Evolutionary conservation across 2,329 filamentous ascomycete genomes (phyloP).

Genomic region (Aspergillus clavatus): DNA sequence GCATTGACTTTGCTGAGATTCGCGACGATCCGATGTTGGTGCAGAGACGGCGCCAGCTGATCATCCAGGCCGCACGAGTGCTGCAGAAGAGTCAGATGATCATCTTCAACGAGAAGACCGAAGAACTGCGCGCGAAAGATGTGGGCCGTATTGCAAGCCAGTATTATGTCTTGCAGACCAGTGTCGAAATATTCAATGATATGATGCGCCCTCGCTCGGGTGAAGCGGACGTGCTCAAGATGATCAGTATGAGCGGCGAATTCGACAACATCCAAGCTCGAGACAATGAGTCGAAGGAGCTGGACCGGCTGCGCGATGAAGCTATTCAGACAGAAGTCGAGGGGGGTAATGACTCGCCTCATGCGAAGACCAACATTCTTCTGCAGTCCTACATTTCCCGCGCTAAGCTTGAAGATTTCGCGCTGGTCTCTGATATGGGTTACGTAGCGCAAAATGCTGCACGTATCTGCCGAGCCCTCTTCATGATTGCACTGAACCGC

Average conservation of each 20-base stretch:
- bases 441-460: slow-evolving; percentile 96
- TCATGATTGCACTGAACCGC: slow-evolving; percentile 94
- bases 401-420: slow-evolving; percentile 85
- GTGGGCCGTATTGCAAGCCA: slow-evolving; percentile 95
- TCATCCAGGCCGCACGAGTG: slow-evolving; percentile 80
- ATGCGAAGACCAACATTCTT: slow-evolving; percentile 92
- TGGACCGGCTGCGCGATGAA: slow-evolving; percentile 67
- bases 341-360: slow-evolving; percentile 60
- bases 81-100: slow-evolving; percentile 97
- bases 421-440: slow-evolving; percentile 81
- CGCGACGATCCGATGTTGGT: slow-evolving; percentile 83
- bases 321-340: slow-evolving; percentile 73
- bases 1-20: slow-evolving; percentile 90
- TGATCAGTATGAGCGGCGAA: slow-evolving; percentile 96
- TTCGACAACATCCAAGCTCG: slow-evolving; percentile 95
- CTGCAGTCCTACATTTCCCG: slow-evolving; percentile 91
- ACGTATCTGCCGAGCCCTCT: slow-evolving; percentile 87
- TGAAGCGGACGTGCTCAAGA: slow-evolving; percentile 87
- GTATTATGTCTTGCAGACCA: slow-evolving; percentile 90
- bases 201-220: slow-evolving; percentile 84
- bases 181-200: slow-evolving; percentile 91
- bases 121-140: slow-evolving; percentile 90
- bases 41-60: slow-evolving; percentile 75
- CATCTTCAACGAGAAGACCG: slow-evolving; percentile 91
- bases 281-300: slow-evolving; percentile 83